Evolutionary conservation across 2,329 filamentous ascomycete species (phyloP), one percentile per base, ranked within the genome.

Genomic region (Annulohypoxylon truncatum): DNA sequence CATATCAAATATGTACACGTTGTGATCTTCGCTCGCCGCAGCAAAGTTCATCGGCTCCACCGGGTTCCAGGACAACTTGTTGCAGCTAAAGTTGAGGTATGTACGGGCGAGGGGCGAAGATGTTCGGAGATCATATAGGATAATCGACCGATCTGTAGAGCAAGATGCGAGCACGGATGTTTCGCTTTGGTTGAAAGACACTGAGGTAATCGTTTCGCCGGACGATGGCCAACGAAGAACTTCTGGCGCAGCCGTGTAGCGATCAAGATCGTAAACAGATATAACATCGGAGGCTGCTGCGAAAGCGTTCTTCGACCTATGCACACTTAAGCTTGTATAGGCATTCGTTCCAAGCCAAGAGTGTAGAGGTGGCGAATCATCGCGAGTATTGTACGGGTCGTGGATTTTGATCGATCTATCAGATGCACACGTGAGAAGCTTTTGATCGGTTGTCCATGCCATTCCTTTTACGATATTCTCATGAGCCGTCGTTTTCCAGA

Each of bases 31-130:
- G 72, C 92, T 96, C 10, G 93, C 96, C 28, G 94, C 89, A 13
- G 94, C 95, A 75, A 98, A 90, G 81, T 98, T 97, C 84, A 97
- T 97, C 6, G 94, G 92, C 79, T 97, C 94, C 90, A 97, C 96
- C 0, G 96, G 96, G 72, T 97, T 97, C 93, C 95, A 99, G 44
- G 91, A 86, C 55, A 97, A 85, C 51, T 90, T 87, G 81, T 97
- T 97, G 64, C 89, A 91, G 35, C 94, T 89, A 71, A 99, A 91
- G 56, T 88, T 92, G 71, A 98, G 87, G 10, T 94, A 85, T 0
- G 92, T 90, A 76, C 94, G 94, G 68, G 92, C 87, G 15, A 98
- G 84, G 9, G 96, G 92, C 35, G 90, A 92, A 4, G 90, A 91
- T 10, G 95, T 97, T 54, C 96, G 90, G 47, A 98, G 85, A 77